Evolutionary conservation across 2,329 filamentous ascomycete genomes (phyloP).

Genomic region (Blastomyces silverae): DNA sequence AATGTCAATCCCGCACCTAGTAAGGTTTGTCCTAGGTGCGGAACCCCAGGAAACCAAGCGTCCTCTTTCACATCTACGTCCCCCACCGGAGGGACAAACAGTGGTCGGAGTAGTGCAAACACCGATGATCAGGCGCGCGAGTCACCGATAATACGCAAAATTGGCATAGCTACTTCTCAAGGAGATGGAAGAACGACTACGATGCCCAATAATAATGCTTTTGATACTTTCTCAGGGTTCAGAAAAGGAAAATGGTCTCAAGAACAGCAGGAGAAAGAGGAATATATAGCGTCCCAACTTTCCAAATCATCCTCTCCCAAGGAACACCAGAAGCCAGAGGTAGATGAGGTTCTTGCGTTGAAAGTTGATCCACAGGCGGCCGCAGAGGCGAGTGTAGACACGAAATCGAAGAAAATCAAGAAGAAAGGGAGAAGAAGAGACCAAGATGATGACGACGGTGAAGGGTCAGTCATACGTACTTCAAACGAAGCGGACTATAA

Average conservation of each 20-base stretch:
- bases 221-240: constrained; percentile 3
- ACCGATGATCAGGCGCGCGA: background rate
- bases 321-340: background rate
- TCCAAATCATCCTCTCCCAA: background rate
- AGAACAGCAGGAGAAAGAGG: constrained; percentile 7
- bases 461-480: background rate
- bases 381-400: background rate
- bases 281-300: background rate
- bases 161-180: background rate
- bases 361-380: constrained; percentile 4
- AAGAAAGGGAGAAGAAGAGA: constrained; percentile 7
- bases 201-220: background rate
- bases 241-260: constrained; percentile 10
- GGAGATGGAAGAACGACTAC: background rate
- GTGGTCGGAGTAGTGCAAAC: background rate
- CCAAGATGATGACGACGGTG: constrained; percentile 1
- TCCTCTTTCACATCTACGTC: background rate
- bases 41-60: background rate
- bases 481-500: background rate
- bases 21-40: background rate
- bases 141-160: background rate
- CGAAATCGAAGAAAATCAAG: constrained; percentile 3
- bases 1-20: background rate
- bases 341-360: constrained; percentile 5
- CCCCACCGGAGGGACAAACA: background rate